Conservation (phyloP, 306 rosid species). For the Macrotyloma uniflorum region DNA sequence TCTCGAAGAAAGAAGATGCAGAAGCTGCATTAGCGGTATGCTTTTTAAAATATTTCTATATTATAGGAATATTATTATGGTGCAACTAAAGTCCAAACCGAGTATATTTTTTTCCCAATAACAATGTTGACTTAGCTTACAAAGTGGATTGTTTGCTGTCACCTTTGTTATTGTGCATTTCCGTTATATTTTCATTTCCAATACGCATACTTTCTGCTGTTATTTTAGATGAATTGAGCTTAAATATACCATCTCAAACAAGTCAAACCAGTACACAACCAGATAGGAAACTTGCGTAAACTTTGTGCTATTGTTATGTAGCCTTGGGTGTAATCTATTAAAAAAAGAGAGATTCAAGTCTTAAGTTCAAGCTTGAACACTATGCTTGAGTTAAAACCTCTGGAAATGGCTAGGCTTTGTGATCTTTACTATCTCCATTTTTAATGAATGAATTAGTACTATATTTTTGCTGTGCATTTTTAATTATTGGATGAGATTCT, state of each 20-base stretch:
- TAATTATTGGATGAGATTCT: slow-evolving; percentile 6
- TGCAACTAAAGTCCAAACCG: not conserved
- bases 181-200: slow-evolving; percentile 20
- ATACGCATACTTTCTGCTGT: not conserved
- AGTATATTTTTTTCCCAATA: not conserved
- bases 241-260: not conserved
- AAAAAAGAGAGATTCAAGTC: not conserved
- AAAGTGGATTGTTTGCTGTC: not conserved
- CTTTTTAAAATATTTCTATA: slow-evolving; percentile 2
- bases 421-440: slow-evolving; percentile 4
- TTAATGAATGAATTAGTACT: not conserved
- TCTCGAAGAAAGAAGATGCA: slow-evolving; percentile 79
- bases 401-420: not conserved
- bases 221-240: not conserved
- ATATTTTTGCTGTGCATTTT: not conserved
- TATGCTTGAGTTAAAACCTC: slow-evolving; percentile 12
- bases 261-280: not conserved
- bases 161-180: not conserved
- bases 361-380: not conserved
- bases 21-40: slow-evolving; percentile 72
- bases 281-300: not conserved
- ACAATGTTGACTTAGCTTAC: not conserved
- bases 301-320: not conserved
- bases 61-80: not conserved
- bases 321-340: slow-evolving; percentile 3